Percentiles rank a stretch among this genome's conserved stretches.
Evolutionary conservation across 371 early-diverging fungal genomes (phyloP).

Genomic region (Lichtheimia hyalospora): DNA sequence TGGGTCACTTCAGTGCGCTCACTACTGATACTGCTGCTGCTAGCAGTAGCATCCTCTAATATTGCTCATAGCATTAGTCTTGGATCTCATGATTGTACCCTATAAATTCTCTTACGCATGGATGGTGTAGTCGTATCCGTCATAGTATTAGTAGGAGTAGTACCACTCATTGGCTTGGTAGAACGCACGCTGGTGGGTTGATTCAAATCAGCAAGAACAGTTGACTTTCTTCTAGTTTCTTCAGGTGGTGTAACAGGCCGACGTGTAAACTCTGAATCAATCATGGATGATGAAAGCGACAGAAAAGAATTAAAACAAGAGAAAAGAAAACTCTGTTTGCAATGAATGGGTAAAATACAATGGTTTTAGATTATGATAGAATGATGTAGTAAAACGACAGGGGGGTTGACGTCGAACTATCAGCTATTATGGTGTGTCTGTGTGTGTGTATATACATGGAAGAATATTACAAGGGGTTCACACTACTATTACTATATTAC

Average conservation of each 20-base stretch:
- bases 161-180: neutral
- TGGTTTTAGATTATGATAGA: neutral
- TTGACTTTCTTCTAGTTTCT: constrained; percentile 10
- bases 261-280: constrained; percentile 7
- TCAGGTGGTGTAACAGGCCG: constrained; percentile 15
- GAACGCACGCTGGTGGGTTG: neutral
- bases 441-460: no score
- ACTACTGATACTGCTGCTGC: neutral
- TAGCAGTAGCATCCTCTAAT: no score
- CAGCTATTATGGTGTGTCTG: neutral
- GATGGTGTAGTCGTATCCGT: no score
- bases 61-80: neutral
- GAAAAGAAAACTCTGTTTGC: neutral
- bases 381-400: neutral
- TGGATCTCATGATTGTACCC: no score
- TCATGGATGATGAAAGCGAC: neutral
- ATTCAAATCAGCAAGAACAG: constrained; percentile 9
- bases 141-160: neutral
- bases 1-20: constrained; percentile 33
- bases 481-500: constrained; percentile 14
- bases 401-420: neutral
- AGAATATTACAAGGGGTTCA: neutral
- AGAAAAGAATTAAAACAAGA: neutral
- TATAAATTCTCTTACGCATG: no score
- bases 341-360: no score